A percentile compares a stretch with the other conserved stretches of the same genome.
phyloP scores from a whole-genome alignment of 441 rosid genomes.

The Brassica hybrid region DNA sequence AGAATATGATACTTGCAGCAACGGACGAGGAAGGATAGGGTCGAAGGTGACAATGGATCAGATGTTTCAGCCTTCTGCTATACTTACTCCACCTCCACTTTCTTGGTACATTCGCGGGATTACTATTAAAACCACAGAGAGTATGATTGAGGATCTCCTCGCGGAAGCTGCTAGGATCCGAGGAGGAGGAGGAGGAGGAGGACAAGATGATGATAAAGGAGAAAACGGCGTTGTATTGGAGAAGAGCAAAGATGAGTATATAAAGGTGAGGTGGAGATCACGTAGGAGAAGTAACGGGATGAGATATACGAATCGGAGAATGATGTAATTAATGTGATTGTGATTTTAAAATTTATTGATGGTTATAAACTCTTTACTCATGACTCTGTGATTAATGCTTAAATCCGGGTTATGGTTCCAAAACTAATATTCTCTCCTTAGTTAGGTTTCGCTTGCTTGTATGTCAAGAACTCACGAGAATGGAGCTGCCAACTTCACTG shows the following conservation, averaged over 20 bases:
- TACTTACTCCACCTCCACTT: slow-evolving; percentile 84
- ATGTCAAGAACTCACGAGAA: slow-evolving; percentile 10
- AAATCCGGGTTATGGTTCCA: not conserved
- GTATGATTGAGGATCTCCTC: not conserved
- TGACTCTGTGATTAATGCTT: not conserved
- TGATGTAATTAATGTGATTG: not conserved
- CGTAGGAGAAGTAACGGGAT: slow-evolving; percentile 30
- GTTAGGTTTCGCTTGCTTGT: not conserved
- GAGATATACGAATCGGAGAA: slow-evolving; percentile 7
- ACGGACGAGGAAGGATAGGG: slow-evolving; percentile 78
- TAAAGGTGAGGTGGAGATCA: slow-evolving; percentile 41
- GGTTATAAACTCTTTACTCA: not conserved
- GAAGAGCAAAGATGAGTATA: slow-evolving; percentile 21
- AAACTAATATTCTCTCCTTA: not conserved
- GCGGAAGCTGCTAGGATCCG: slow-evolving; percentile 17
- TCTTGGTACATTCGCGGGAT: slow-evolving; percentile 93
- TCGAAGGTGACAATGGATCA: slow-evolving; percentile 83
- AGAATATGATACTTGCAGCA: slow-evolving; percentile 66
- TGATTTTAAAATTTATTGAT: not conserved
- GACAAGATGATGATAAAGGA: not conserved
- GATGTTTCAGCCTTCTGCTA: slow-evolving; percentile 72
- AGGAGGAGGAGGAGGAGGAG: slow-evolving; percentile 16
- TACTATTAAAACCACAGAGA: slow-evolving; percentile 46
- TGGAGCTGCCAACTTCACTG: not conserved
- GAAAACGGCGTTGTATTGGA: not conserved